Conservation (phyloP, 2,329 filamentous ascomycete genomes). For the Calonectria hawksworthii region DNA sequence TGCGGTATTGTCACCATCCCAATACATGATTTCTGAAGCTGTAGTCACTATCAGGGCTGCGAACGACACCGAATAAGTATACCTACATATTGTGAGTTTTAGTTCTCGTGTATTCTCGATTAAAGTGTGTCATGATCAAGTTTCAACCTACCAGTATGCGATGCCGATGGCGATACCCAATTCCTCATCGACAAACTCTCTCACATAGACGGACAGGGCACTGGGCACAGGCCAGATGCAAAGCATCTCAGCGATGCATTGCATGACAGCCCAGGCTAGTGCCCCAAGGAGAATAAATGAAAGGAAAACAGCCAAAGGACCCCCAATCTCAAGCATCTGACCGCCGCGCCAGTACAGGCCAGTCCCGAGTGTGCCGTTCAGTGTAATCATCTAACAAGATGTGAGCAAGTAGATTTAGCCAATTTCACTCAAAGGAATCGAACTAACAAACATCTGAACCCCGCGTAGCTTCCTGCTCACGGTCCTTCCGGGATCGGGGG, state of each 20-base stretch:
- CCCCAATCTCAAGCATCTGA: constrained; percentile 3
- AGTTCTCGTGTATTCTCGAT: background rate
- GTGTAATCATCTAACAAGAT: constrained; percentile 11
- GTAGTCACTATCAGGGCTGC: background rate
- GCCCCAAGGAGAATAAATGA: background rate
- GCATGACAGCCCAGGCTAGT: constrained; percentile 13
- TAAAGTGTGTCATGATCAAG: background rate
- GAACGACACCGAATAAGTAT: constrained; percentile 2
- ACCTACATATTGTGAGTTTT: background rate
- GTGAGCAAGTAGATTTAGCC: background rate
- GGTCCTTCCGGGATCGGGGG: background rate
- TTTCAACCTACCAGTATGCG: background rate
- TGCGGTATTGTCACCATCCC: background rate
- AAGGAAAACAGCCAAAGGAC: background rate
- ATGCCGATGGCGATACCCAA: constrained; percentile 11
- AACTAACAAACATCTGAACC: constrained; percentile 9
- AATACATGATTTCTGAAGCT: background rate
- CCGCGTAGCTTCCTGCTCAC: constrained; percentile 5
- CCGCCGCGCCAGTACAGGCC: constrained; percentile 10
- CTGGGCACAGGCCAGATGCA: constrained; percentile 11
- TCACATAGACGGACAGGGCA: constrained; percentile 5
- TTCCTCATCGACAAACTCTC: constrained; percentile 5
- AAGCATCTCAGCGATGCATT: constrained; percentile 10
- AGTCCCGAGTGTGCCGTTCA: constrained; percentile 3
- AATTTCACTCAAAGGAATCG: background rate